phyloP scores from a whole-genome alignment of 345 rosid species.

The Cardamine occulta region DNA sequence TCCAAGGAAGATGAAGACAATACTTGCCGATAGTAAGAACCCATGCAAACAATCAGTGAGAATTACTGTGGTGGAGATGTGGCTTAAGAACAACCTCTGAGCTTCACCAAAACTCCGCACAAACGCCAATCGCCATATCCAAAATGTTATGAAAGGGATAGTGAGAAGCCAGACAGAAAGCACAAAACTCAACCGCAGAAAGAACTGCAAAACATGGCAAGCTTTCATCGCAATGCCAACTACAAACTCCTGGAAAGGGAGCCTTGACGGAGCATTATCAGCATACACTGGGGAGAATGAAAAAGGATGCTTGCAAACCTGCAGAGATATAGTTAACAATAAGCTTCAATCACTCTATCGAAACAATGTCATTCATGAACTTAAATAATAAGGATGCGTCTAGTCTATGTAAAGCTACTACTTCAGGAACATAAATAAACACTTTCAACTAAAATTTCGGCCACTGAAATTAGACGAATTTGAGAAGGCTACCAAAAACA shows the following conservation, averaged over 20 bases:
- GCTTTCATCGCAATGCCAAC: conserved; percentile 97
- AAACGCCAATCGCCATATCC: conserved; percentile 97
- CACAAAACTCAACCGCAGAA: conserved; percentile 88
- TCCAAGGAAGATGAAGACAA: conserved; percentile 93
- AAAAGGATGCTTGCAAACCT: conserved; percentile 98
- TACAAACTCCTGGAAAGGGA: conserved; percentile 97
- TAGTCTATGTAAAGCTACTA: neutral
- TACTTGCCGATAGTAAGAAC: conserved; percentile 95
- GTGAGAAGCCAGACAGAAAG: conserved; percentile 97
- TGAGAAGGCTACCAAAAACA: neutral
- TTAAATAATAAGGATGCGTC: neutral
- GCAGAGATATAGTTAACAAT: conserved; percentile 29
- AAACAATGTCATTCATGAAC: neutral
- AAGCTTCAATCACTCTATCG: neutral
- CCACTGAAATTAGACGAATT: neutral
- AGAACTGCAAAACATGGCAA: conserved; percentile 89
- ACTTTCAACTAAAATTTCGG: neutral
- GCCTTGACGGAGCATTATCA: conserved; percentile 94
- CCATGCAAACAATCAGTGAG: conserved; percentile 99
- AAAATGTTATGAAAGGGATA: conserved; percentile 91
- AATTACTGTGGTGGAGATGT: conserved; percentile 75
- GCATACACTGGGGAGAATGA: conserved; percentile 98
- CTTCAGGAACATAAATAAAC: neutral
- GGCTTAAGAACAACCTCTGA: conserved; percentile 90
- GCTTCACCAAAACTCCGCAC: conserved; percentile 95